Evolutionary conservation across 306 rosid species (phyloP).

Genomic region (Citrullus mucosospermus): DNA sequence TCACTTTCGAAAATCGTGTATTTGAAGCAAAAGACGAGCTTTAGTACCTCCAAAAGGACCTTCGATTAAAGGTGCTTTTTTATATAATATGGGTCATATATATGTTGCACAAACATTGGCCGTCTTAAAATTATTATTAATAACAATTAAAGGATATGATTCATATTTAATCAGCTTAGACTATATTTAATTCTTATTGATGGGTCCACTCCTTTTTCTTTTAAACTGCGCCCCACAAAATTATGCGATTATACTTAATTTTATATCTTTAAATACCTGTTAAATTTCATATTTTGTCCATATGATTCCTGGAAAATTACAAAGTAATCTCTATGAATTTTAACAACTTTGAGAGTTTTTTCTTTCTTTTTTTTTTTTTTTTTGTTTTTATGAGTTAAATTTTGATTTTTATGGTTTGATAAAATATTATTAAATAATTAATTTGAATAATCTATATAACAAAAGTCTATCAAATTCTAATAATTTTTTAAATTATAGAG

Average conservation of each 20-base stretch:
- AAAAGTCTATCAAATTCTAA: too few relatives aligned
- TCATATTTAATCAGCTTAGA: neutral
- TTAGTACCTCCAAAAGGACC: neutral
- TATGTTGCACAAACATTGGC: neutral
- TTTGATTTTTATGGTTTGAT: too few relatives aligned
- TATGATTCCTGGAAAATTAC: too few relatives aligned
- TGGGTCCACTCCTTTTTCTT: neutral
- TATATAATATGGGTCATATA: neutral
- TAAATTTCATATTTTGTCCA: too few relatives aligned
- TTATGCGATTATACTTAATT: neutral
- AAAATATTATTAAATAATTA: too few relatives aligned
- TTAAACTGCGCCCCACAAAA: neutral
- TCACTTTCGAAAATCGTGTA: neutral
- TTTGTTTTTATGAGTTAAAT: too few relatives aligned
- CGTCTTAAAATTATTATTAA: neutral
- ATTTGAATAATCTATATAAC: too few relatives aligned
- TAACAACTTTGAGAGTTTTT: too few relatives aligned
- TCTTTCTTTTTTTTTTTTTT: too few relatives aligned
- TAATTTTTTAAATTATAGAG: too few relatives aligned
- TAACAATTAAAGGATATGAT: neutral
- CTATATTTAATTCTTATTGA: neutral
- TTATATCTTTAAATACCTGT: too few relatives aligned
- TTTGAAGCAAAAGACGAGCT: neutral
- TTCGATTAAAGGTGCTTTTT: neutral
- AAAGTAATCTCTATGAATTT: too few relatives aligned